Evolutionary conservation across 805 yeast species (phyloP).

Genomic region (Cyberlindnera maclurae): DNA sequence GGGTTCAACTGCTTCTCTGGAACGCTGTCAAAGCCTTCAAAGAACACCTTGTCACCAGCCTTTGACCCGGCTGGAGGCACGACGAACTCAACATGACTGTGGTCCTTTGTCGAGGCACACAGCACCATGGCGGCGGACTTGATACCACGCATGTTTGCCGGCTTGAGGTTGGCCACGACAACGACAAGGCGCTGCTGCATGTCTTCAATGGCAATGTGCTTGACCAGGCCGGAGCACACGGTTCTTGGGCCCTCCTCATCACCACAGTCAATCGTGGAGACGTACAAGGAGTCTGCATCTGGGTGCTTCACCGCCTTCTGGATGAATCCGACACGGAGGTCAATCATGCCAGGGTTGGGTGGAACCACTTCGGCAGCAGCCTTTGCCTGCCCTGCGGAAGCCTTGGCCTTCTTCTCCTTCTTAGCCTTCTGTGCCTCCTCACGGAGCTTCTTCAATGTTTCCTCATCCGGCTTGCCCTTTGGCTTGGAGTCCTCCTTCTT

Average conservation of each 20-base stretch:
- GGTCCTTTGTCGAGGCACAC: slow-evolving; percentile 64
- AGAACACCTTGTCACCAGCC: slow-evolving; percentile 95
- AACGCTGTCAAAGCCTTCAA: slow-evolving; percentile 80
- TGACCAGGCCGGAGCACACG: slow-evolving; percentile 94
- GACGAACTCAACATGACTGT: slow-evolving; percentile 80
- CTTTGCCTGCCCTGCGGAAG: slow-evolving; percentile 32
- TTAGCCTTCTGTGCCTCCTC: slow-evolving; percentile 56
- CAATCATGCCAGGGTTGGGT: slow-evolving; percentile 79
- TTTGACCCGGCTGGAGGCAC: slow-evolving; percentile 90
- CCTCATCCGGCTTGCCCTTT: slow-evolving; percentile 41
- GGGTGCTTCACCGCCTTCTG: slow-evolving; percentile 97
- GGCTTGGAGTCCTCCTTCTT: slow-evolving; percentile 33
- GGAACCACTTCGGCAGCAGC: slow-evolving; percentile 57
- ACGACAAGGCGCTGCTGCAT: slow-evolving; percentile 93
- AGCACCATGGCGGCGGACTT: slow-evolving; percentile 95
- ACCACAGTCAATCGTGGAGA: slow-evolving; percentile 94
- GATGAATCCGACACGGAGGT: slow-evolving; percentile 92
- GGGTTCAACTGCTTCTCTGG: slow-evolving; percentile 94
- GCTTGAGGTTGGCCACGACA: slow-evolving; percentile 92
- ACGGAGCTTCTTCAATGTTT: slow-evolving; percentile 37
- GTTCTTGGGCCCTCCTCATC: slow-evolving; percentile 97
- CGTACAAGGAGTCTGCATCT: slow-evolving; percentile 93
- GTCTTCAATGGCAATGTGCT: slow-evolving; percentile 81
- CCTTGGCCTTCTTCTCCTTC: slow-evolving; percentile 54
- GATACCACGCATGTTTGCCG: slow-evolving; percentile 96